Percentiles rank a stretch among this genome's conserved stretches.
phyloP scores from a whole-genome alignment of 2,329 filamentous ascomycete species.

The Fusarium buharicum region DNA sequence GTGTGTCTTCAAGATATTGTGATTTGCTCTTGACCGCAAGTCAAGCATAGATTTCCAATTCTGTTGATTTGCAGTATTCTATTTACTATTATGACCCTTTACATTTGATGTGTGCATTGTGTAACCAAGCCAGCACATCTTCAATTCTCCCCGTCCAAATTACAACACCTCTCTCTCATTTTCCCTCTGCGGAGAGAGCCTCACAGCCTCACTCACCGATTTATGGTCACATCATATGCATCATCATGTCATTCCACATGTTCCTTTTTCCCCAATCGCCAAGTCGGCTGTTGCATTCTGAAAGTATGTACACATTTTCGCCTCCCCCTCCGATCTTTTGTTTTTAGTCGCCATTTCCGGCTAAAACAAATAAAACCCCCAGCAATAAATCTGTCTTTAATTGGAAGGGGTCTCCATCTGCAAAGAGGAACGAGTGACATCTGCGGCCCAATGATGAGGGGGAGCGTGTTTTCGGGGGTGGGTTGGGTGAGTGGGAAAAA shows the following conservation, averaged over 20 bases:
- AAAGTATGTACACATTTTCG: neutral
- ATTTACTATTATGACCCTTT: neutral
- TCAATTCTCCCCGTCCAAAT: too few species aligned
- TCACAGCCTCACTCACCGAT: conserved; percentile 14
- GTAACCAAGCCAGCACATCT: neutral
- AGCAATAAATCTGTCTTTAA: neutral
- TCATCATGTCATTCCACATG: conserved; percentile 25
- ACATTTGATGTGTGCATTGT: conserved; percentile 1
- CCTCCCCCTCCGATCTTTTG: conserved; percentile 20
- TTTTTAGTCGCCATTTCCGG: neutral
- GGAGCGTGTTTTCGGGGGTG: conserved; percentile 27
- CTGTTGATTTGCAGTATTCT: neutral
- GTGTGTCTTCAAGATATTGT: conserved; percentile 3
- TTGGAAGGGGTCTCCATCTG: neutral
- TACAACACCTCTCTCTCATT: conserved; percentile 4
- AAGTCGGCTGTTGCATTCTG: too few species aligned
- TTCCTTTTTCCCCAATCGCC: neutral
- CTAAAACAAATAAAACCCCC: conserved; percentile 1
- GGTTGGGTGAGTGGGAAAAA: conserved; percentile 39
- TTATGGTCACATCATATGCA: conserved; percentile 21
- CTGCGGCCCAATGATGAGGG: conserved; percentile 43
- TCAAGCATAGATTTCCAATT: neutral
- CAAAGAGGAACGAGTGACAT: neutral
- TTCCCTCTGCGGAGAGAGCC: conserved; percentile 27
- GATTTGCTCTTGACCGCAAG: neutral